A percentile compares a stretch with the other conserved stretches of the same genome.
phyloP scores from a whole-genome alignment of 78 protist species.

The Trichosphaerium sp. region DNA sequence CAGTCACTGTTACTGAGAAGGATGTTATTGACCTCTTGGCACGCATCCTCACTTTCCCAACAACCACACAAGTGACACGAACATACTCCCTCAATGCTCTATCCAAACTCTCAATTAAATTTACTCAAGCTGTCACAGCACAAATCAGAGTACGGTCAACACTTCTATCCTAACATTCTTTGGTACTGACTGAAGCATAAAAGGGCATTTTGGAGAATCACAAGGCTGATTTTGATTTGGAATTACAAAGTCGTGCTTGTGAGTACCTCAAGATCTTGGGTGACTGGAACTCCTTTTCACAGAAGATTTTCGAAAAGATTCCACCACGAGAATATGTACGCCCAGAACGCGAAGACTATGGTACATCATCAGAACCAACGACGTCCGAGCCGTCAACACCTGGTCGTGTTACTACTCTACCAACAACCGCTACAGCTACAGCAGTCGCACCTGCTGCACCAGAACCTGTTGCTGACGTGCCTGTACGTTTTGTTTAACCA shows the following conservation, averaged over 20 bases:
- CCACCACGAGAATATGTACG: slow-evolving; percentile 25
- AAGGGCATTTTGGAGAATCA: not conserved
- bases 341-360: not conserved
- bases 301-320: slow-evolving; percentile 8
- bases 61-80: slow-evolving; percentile 24
- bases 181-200: slow-evolving; percentile 5
- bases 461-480: too few species aligned
- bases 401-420: slow-evolving; percentile 13
- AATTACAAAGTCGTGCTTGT: slow-evolving; percentile 82
- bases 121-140: slow-evolving; percentile 1
- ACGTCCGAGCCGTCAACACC: not conserved
- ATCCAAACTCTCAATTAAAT: slow-evolving; percentile 60
- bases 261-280: slow-evolving; percentile 73
- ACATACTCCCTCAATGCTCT: slow-evolving; percentile 66
- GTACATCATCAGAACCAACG: slow-evolving; percentile 12
- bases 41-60: slow-evolving; percentile 10
- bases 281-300: not conserved
- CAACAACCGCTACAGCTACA: not conserved
- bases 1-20: not conserved
- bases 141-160: not conserved
- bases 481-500: too few species aligned
- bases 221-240: slow-evolving; percentile 34
- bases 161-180: not conserved
- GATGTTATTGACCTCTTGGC: slow-evolving; percentile 58
- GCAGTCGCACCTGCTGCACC: not conserved